A percentile compares a stretch with the other conserved stretches of the same genome.
Conservation (phyloP, 2,329 filamentous ascomycete genomes). For the Sarocladiaceae sp. region DNA sequence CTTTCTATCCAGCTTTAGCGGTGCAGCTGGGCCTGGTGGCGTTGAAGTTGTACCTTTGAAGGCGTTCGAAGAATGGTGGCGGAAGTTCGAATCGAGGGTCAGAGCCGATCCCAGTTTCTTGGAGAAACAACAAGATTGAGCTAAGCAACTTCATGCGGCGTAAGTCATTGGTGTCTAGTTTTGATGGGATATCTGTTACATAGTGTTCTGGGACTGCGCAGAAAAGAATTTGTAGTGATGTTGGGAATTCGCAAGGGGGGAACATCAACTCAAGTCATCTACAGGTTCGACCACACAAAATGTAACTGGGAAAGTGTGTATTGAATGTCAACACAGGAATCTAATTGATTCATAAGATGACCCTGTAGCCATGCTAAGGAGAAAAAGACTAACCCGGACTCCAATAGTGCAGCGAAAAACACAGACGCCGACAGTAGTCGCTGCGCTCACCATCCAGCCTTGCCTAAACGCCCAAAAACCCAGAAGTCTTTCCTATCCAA, state of each 20-base stretch:
- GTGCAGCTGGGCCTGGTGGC: conserved; percentile 54
- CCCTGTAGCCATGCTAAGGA: background rate
- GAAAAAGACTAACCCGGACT: background rate
- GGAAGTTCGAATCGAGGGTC: conserved; percentile 85
- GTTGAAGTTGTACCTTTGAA: conserved; percentile 89
- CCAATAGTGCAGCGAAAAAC: background rate
- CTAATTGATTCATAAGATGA: background rate
- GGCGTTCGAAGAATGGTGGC: conserved; percentile 97
- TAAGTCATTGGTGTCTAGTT: too few species aligned
- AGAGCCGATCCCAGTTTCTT: conserved; percentile 85
- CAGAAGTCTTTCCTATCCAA: background rate
- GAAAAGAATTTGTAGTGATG: too few species aligned
- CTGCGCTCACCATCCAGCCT: background rate
- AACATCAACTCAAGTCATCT: too few species aligned
- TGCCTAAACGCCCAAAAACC: background rate
- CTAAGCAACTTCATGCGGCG: background rate
- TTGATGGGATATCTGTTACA: too few species aligned
- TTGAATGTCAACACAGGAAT: background rate
- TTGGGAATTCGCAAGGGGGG: too few species aligned
- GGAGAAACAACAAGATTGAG: conserved; percentile 51
- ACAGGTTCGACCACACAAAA: background rate
- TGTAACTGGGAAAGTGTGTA: background rate
- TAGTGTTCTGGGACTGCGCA: too few species aligned
- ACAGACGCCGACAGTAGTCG: background rate
- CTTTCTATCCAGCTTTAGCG: conserved; percentile 84